phyloP scores from a whole-genome alignment of 1,139 yeast species.

The Debaryomyces subglobosus region DNA sequence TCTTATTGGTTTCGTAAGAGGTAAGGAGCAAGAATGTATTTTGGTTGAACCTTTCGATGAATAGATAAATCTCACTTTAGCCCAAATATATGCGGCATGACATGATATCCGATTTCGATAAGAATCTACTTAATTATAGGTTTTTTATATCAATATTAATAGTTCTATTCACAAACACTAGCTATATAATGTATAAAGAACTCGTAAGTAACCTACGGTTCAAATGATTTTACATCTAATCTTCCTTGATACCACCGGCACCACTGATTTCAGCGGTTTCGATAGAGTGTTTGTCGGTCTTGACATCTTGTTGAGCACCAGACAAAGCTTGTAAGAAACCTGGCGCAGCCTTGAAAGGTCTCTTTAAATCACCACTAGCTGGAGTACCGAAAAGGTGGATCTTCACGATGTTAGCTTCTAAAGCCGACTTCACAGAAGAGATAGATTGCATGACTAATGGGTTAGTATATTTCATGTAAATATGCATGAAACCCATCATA shows the following conservation, averaged over 20 bases:
- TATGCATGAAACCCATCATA: conserved; percentile 98
- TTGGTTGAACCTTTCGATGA: conserved; percentile 39
- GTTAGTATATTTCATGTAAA: conserved; percentile 97
- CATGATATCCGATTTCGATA: not conserved
- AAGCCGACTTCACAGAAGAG: conserved; percentile 85
- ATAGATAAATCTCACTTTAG: not conserved
- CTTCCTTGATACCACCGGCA: conserved; percentile 89
- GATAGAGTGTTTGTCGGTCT: conserved; percentile 85
- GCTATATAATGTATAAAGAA: not conserved
- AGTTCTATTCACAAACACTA: conserved; percentile 4
- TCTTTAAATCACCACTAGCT: conserved; percentile 89
- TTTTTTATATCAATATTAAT: conserved; percentile 1
- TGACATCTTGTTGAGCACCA: conserved; percentile 55
- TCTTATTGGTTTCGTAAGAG: conserved; percentile 59
- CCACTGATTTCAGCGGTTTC: conserved; percentile 87
- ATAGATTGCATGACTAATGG: conserved; percentile 95
- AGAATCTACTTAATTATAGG: not conserved
- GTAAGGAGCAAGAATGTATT: conserved; percentile 62
- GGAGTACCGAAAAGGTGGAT: conserved; percentile 85
- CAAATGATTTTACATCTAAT: conserved; percentile 40
- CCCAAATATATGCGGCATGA: not conserved
- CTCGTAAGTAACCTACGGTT: not conserved
- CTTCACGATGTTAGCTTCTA: conserved; percentile 90
- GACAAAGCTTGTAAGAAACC: conserved; percentile 74
- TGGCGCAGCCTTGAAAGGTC: conserved; percentile 94